A percentile compares a stretch with the other conserved stretches of the same genome.
These are phyloP conservation scores for Teunomyces panamensis DNA, from an alignment of 805 yeast genomes.

Conservation along the genomic window DNA sequence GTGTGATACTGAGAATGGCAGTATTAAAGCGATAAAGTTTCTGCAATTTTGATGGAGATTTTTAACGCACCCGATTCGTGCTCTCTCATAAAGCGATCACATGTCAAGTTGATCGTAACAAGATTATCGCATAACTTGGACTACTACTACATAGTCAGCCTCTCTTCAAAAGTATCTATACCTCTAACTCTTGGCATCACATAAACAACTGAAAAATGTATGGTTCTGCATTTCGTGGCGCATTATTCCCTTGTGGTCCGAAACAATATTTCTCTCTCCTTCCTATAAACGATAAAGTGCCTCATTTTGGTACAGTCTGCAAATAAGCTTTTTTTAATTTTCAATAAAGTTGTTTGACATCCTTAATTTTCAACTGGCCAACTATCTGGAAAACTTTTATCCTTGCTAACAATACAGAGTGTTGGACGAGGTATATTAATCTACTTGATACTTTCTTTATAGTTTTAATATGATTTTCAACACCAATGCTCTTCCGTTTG, in stretches of 20 bases:
- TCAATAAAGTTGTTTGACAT: slow-evolving; percentile 1
- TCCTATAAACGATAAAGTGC: slow-evolving; percentile 1
- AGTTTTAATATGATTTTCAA: not conserved
- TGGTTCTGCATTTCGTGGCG: not conserved
- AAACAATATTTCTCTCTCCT: not conserved
- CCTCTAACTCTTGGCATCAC: not conserved
- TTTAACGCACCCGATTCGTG: not conserved
- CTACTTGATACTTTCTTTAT: not conserved
- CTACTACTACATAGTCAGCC: too few species aligned
- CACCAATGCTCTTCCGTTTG: slow-evolving; percentile 5
- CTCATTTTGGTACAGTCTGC: not conserved
- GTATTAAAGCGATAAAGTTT: not conserved
- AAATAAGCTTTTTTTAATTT: slow-evolving; percentile 1
- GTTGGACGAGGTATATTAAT: not conserved
- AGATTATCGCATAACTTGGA: too few species aligned
- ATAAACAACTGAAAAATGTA: not conserved
- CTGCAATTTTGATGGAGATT: not conserved
- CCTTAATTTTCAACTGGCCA: slow-evolving; percentile 2
- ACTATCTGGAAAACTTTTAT: not conserved
- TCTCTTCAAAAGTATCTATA: too few species aligned
- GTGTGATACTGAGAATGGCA: not conserved
- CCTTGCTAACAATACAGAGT: not conserved
- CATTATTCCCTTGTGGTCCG: not conserved
- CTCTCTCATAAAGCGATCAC: not conserved
- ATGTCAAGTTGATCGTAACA: too few species aligned